Percentiles rank a stretch among this genome's conserved stretches.
Evolutionary conservation across 2,329 filamentous ascomycete species (phyloP).

Genomic region (Aulographum hederae): DNA sequence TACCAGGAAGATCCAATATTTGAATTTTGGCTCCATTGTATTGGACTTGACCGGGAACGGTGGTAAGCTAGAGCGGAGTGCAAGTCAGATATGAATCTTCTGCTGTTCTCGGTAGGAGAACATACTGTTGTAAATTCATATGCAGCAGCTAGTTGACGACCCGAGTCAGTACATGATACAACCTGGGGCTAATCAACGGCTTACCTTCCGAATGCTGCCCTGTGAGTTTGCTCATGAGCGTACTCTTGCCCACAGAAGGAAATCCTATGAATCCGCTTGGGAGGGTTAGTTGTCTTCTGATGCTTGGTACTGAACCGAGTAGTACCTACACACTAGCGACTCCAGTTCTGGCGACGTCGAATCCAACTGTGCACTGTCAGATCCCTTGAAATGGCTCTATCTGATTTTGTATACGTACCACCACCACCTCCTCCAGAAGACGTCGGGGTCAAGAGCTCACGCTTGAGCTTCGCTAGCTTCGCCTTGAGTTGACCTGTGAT

Average conservation of each 20-base stretch:
- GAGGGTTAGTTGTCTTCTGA: too few species aligned
- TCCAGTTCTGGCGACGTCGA: conserved; percentile 94
- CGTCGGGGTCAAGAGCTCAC: conserved; percentile 75
- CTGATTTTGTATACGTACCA: conserved; percentile 22
- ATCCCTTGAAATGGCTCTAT: not conserved
- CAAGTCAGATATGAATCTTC: not conserved
- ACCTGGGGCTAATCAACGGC: conserved; percentile 6
- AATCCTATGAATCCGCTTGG: conserved; percentile 78
- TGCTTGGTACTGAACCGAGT: too few species aligned
- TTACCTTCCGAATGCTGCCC: conserved; percentile 80
- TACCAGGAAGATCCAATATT: conserved; percentile 95
- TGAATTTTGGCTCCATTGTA: conserved; percentile 97
- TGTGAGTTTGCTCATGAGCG: conserved; percentile 83
- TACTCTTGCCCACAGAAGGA: conserved; percentile 95
- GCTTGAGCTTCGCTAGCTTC: conserved; percentile 94
- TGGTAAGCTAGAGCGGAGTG: conserved; percentile 43
- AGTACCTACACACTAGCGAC: conserved; percentile 69
- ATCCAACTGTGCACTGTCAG: conserved; percentile 42
- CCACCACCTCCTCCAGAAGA: conserved; percentile 68
- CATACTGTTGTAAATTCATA: conserved; percentile 84
- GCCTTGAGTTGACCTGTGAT: conserved; percentile 67
- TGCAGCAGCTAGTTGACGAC: conserved; percentile 51
- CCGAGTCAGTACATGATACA: conserved; percentile 5
- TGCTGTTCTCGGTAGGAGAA: not conserved
- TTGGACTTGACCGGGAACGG: conserved; percentile 84